phyloP scores from a whole-genome alignment of 352 stramenopile species.

The Globisporangium lucens region DNA sequence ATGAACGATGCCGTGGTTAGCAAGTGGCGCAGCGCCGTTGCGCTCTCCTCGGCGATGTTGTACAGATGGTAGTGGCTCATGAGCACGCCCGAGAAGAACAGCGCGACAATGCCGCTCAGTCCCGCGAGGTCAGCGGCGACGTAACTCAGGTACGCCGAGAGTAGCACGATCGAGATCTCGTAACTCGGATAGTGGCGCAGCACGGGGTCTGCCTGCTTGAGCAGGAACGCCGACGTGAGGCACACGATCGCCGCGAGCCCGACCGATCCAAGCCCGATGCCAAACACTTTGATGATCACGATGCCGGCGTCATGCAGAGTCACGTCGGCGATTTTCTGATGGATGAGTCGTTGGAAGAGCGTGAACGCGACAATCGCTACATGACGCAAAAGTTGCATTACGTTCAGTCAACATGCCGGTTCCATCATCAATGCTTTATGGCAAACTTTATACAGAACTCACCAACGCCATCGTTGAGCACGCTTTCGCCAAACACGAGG shows the following conservation, averaged over 20 bases:
- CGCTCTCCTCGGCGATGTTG: slow-evolving; percentile 77
- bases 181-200: slow-evolving; percentile 80
- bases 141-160: slow-evolving; percentile 83
- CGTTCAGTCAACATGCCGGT: not conserved
- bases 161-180: slow-evolving; percentile 84
- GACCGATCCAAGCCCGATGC: slow-evolving; percentile 80
- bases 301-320: slow-evolving; percentile 72
- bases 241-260: slow-evolving; percentile 68
- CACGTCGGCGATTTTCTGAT: slow-evolving; percentile 59
- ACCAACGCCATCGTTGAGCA: slow-evolving; percentile 94
- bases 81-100: slow-evolving; percentile 92
- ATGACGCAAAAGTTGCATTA: not conserved
- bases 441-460: slow-evolving; percentile 27
- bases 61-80: slow-evolving; percentile 88
- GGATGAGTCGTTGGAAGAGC: slow-evolving; percentile 82
- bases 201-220: slow-evolving; percentile 71
- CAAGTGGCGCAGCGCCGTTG: slow-evolving; percentile 70
- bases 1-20: slow-evolving; percentile 79
- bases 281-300: slow-evolving; percentile 79
- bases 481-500: slow-evolving; percentile 94
- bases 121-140: slow-evolving; percentile 71
- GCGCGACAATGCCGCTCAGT: slow-evolving; percentile 91
- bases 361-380: slow-evolving; percentile 82
- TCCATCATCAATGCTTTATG: slow-evolving; percentile 9
- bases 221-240: slow-evolving; percentile 74